Percentiles rank a stretch among this genome's conserved stretches.
Evolutionary conservation across 164 flowering plant genomes (phyloP).

Genomic region (Tetracentron sinense): DNA sequence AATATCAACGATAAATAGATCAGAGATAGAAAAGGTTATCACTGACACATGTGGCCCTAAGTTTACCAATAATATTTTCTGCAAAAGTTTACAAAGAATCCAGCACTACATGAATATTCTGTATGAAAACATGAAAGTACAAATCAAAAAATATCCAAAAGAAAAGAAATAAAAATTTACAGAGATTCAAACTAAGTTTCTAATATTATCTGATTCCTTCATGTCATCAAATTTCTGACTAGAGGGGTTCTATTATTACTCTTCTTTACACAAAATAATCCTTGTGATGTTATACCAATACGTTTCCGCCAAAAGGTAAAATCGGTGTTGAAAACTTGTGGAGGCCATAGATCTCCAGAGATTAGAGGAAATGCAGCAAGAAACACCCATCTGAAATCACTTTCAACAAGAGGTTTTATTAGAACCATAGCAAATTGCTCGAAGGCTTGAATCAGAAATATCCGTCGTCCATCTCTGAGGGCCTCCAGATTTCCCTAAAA

Average conservation of each 20-base stretch:
- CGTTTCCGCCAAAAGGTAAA: neutral
- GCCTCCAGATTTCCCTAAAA: constrained; percentile 54
- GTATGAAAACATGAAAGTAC: neutral
- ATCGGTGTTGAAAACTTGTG: neutral
- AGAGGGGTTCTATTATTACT: neutral
- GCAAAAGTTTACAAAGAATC: neutral
- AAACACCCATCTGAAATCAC: neutral
- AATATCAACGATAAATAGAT: no score
- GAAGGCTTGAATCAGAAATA: constrained; percentile 72
- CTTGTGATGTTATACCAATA: neutral
- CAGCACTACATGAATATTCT: neutral
- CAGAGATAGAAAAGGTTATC: neutral
- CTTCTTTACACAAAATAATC: neutral
- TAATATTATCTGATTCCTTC: neutral
- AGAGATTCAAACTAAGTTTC: neutral
- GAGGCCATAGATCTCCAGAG: neutral
- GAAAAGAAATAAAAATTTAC: neutral
- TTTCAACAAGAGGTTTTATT: constrained; percentile 53
- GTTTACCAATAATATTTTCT: neutral
- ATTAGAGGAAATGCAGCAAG: neutral
- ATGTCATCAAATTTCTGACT: neutral
- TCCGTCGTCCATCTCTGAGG: constrained; percentile 75
- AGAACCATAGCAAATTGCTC: constrained; percentile 85
- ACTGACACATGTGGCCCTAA: neutral
- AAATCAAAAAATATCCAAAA: neutral